These are phyloP conservation scores for Zymoseptoria crescenta DNA, from an alignment of 2,329 filamentous ascomycete species.

Conservation along the genomic window DNA sequence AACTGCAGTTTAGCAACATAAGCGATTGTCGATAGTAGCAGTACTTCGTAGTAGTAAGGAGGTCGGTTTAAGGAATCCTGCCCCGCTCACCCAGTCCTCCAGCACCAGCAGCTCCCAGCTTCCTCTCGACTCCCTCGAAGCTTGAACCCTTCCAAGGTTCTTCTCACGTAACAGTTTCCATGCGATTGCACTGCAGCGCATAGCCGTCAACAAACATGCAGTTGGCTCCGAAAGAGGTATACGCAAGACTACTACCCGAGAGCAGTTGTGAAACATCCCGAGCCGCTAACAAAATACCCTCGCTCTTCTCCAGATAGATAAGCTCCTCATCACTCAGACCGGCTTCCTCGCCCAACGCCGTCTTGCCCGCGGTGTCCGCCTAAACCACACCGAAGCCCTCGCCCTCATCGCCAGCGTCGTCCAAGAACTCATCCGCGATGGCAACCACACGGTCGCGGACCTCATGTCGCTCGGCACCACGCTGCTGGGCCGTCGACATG, in stretches of 20 bases:
- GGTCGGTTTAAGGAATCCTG: too few relatives aligned
- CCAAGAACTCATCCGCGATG: constrained; percentile 96
- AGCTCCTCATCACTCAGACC: constrained; percentile 85
- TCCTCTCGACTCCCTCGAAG: neutral
- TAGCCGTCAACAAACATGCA: constrained; percentile 25
- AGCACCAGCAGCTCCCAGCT: neutral
- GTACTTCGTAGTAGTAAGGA: too few relatives aligned
- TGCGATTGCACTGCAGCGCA: neutral
- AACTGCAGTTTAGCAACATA: too few relatives aligned
- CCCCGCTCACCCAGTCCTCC: neutral
- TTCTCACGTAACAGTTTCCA: constrained; percentile 8
- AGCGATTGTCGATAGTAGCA: too few relatives aligned
- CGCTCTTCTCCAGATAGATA: constrained; percentile 65
- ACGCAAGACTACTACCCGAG: neutral
- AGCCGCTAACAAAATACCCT: constrained; percentile 1
- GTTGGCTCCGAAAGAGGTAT: constrained; percentile 31
- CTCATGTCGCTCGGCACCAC: constrained; percentile 87
- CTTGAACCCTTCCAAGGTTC: neutral
- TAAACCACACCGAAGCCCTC: constrained; percentile 85
- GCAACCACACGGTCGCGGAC: constrained; percentile 80
- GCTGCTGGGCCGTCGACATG: constrained; percentile 89
- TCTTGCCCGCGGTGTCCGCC: constrained; percentile 74
- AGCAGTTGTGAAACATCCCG: neutral
- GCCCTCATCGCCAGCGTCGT: constrained; percentile 80
- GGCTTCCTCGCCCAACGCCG: constrained; percentile 80